Evolutionary conservation across 805 yeast genomes (phyloP).

Genomic region (Cyberlindnera maritima): DNA sequence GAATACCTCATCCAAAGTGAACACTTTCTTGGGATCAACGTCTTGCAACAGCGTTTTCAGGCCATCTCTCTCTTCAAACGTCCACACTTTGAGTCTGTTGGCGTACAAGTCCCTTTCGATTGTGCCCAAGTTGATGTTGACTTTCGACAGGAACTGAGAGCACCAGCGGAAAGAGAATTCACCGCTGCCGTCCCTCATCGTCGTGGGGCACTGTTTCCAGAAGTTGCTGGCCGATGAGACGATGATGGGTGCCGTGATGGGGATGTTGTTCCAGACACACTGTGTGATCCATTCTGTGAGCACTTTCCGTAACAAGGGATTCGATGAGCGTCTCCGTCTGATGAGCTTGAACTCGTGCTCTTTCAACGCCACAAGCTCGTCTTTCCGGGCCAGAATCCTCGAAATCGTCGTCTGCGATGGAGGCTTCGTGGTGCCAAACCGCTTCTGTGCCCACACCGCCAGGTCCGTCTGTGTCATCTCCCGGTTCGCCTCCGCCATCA

Average conservation of each 20-base stretch:
- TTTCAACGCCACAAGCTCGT: slow-evolving; percentile 47
- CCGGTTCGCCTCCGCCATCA: slow-evolving; percentile 65
- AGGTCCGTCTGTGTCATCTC: slow-evolving; percentile 65
- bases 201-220: slow-evolving; percentile 57
- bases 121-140: slow-evolving; percentile 50
- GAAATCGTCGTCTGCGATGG: slow-evolving; percentile 71
- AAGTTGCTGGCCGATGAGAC: slow-evolving; percentile 62
- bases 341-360: slow-evolving; percentile 50
- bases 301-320: slow-evolving; percentile 55
- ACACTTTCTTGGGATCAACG: slow-evolving; percentile 51
- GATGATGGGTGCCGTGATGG: slow-evolving; percentile 60
- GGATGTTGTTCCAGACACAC: slow-evolving; percentile 63
- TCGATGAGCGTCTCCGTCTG: slow-evolving; percentile 45
- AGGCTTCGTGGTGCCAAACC: slow-evolving; percentile 48
- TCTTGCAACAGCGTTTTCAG: slow-evolving; percentile 44
- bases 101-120: slow-evolving; percentile 40
- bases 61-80: slow-evolving; percentile 51
- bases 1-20: slow-evolving; percentile 60
- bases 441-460: slow-evolving; percentile 60
- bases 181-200: slow-evolving; percentile 59
- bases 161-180: slow-evolving; percentile 67
- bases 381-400: slow-evolving; percentile 54
- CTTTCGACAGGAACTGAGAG: slow-evolving; percentile 38
- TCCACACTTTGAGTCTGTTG: slow-evolving; percentile 55
- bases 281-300: slow-evolving; percentile 69